Evolutionary conservation across 2,329 filamentous ascomycete genomes (phyloP).

Genomic region (Beauveria varroae): DNA sequence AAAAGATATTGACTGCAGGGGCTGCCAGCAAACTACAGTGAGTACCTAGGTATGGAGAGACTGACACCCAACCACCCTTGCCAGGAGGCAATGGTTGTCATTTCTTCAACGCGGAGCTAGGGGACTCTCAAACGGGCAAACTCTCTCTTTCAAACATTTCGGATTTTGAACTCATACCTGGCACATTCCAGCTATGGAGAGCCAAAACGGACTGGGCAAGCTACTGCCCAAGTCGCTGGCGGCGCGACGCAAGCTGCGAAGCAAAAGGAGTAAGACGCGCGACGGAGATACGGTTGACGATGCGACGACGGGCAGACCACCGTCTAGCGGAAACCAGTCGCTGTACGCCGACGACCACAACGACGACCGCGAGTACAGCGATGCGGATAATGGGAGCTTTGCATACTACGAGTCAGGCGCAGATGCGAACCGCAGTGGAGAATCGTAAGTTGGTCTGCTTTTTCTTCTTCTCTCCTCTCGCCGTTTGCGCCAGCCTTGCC

Average conservation of each 20-base stretch:
- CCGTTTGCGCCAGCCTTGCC: constrained; percentile 12
- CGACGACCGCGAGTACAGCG: constrained; percentile 25
- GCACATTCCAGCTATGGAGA: constrained; percentile 4
- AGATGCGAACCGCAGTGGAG: constrained; percentile 18
- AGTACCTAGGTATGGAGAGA: not conserved
- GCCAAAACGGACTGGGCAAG: constrained; percentile 36
- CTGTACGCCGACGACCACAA: constrained; percentile 19
- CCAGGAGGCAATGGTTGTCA: constrained; percentile 3
- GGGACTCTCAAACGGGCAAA: not conserved
- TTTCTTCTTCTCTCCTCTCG: constrained; percentile 12
- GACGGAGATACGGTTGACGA: constrained; percentile 18
- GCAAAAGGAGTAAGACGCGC: constrained; percentile 32
- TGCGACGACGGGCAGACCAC: constrained; percentile 10
- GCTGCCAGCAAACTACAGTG: not conserved
- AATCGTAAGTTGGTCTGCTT: constrained; percentile 17
- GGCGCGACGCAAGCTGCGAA: constrained; percentile 41
- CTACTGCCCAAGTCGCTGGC: constrained; percentile 45
- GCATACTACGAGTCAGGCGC: constrained; percentile 28
- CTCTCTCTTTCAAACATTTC: constrained; percentile 3
- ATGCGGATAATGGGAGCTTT: constrained; percentile 25
- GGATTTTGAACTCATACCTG: not conserved
- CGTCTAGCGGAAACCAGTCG: constrained; percentile 15
- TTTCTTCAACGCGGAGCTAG: constrained; percentile 4
- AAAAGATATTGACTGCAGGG: not conserved
- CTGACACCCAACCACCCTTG: constrained; percentile 2